Percentiles rank a stretch among this genome's conserved stretches.
Evolutionary conservation across 768 basidiomycete species (phyloP).

Genomic region (Mycena chlorophos): DNA sequence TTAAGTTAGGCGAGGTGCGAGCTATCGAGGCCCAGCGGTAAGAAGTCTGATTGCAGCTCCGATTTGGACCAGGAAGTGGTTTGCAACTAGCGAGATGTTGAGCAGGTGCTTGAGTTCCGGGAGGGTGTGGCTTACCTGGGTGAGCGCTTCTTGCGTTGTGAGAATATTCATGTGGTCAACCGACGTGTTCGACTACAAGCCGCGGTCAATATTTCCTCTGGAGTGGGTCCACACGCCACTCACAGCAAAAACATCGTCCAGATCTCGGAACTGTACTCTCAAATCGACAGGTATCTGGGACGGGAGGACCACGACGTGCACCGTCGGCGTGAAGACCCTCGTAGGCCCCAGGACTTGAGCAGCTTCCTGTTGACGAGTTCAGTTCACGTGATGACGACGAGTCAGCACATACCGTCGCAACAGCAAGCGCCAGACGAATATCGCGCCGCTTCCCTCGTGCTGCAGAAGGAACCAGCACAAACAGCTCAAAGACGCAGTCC

Average conservation of each 20-base stretch:
- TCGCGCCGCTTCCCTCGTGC: slow-evolving; percentile 61
- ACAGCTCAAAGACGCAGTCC: slow-evolving; percentile 80
- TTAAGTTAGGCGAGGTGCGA: slow-evolving; percentile 14
- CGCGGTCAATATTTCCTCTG: background rate
- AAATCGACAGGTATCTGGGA: slow-evolving; percentile 75
- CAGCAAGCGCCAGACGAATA: slow-evolving; percentile 61
- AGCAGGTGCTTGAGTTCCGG: slow-evolving; percentile 12
- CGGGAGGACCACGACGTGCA: slow-evolving; percentile 74
- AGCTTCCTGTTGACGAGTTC: slow-evolving; percentile 45
- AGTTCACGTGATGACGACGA: background rate
- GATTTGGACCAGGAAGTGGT: slow-evolving; percentile 52
- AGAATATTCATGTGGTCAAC: slow-evolving; percentile 83
- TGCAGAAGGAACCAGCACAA: slow-evolving; percentile 66
- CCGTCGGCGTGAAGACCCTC: slow-evolving; percentile 69
- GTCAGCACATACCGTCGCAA: slow-evolving; percentile 49
- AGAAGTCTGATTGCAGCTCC: slow-evolving; percentile 51
- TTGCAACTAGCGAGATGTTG: slow-evolving; percentile 44
- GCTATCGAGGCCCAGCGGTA: slow-evolving; percentile 55
- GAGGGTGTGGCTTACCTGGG: slow-evolving; percentile 51
- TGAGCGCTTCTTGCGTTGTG: slow-evolving; percentile 52
- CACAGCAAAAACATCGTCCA: slow-evolving; percentile 66
- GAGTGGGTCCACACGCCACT: slow-evolving; percentile 26
- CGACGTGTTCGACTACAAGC: slow-evolving; percentile 42
- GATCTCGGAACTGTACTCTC: slow-evolving; percentile 61
- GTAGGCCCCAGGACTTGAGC: slow-evolving; percentile 49